Base-by-base conservation (phyloP, 2,329 filamentous ascomycete species). In the Colletotrichum falcatum region DNA sequence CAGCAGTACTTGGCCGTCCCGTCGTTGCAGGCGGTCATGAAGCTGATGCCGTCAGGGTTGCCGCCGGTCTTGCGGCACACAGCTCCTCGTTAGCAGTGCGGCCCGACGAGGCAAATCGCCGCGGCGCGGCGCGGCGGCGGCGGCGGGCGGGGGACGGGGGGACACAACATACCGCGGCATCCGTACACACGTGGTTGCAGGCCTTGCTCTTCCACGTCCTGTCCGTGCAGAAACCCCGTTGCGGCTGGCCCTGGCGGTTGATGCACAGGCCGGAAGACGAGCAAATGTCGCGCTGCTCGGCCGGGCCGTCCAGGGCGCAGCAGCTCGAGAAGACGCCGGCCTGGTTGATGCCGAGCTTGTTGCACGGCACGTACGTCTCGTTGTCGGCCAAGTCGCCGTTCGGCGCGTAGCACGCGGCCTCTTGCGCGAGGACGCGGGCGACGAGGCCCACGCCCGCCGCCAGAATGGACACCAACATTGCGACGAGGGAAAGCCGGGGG, bases 1-100 rank as follows among this genome's bases (percentile, higher is more conserved):
- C 78, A 80, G 73, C 80, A 81, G 44, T 77, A 78, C 5, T 71
- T 77, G 5, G 73, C 72, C 1, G 77, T 75, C 33, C 78, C 79
- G 7, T 78, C 73, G 26, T 62, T 66, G 33, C 69, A 71, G 3
- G 65, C 44, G 20, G 69, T 71, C 35, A 71, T 60, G 42, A 71
- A 59, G 55, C 56, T 71, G 14, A 61, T 59, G 37, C 64, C 64
- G 9, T n/a, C 35, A 11, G 63, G 37, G 12, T 20, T 35, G 4
- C 70, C 62, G 0, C 66, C 60, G 4, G 39, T 9, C 66, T 72
- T 72, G 55, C 9, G 5, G 62, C n/a, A n/a, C n/a, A n/a, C n/a
- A n/a, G n/a, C n/a, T 30, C 28, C 18, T 18, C 0, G 20, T 28
- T 2, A 1, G 14, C 33, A 7, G 23, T 1, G 3, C n/a, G n/a